A percentile compares a stretch with the other conserved stretches of the same genome.
Conservation (phyloP, 139 green algal genomes). For the Haematococcus lacustris region DNA sequence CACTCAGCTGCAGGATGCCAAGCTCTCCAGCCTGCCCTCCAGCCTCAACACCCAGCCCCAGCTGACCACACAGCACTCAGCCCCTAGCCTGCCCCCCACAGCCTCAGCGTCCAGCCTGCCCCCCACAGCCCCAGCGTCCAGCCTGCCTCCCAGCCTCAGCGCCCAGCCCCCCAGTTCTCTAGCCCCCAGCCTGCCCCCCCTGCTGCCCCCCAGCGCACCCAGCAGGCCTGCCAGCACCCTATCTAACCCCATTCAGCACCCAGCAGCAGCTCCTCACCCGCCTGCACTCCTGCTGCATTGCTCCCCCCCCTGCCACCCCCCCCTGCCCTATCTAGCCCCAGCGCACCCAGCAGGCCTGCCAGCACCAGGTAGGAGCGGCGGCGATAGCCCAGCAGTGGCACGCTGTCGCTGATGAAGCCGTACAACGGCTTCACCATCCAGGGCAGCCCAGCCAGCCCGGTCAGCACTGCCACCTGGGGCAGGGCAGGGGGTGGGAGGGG, state of each 20-base stretch:
- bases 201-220: no score
- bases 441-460: constrained; percentile 43
- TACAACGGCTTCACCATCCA: constrained; percentile 95
- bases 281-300: neutral
- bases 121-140: no score
- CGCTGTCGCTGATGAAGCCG: constrained; percentile 81
- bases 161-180: no score
- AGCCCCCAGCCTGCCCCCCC: no score
- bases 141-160: no score
- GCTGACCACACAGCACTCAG: no score
- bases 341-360: constrained; percentile 55
- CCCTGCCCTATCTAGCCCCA: neutral
- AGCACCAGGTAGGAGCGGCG: constrained; percentile 78
- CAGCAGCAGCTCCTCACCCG: neutral
- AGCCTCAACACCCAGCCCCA: no score
- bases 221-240: no score
- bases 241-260: neutral
- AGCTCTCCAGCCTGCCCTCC: no score
- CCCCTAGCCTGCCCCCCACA: no score
- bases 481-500: neutral
- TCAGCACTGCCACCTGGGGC: constrained; percentile 56
- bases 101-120: no score
- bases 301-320: neutral
- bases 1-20: no score
- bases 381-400: constrained; percentile 89